These are phyloP conservation scores for Neospora caninum DNA, from an alignment of 169 alveolate genomes.

Conservation along the genomic window DNA sequence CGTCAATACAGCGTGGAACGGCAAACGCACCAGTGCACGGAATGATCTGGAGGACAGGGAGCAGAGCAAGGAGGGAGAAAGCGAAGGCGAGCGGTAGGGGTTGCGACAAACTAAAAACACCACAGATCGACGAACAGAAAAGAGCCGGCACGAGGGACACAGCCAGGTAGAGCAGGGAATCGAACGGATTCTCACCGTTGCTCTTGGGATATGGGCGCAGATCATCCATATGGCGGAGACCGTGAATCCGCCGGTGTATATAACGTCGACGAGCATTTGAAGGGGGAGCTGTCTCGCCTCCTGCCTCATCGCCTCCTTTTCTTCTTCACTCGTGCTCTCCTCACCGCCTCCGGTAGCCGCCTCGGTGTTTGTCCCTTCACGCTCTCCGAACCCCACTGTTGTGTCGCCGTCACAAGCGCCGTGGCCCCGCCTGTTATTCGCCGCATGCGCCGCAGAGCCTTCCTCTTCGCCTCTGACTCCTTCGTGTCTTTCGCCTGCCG, in stretches of 20 bases:
- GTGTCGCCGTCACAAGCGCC: background rate
- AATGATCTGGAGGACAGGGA: too few species aligned
- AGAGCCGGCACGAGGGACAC: too few species aligned
- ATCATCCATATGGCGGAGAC: background rate
- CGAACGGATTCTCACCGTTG: background rate
- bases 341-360: background rate
- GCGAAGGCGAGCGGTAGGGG: too few species aligned
- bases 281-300: background rate
- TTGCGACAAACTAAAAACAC: too few species aligned
- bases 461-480: background rate
- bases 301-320: background rate
- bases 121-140: too few species aligned
- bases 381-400: background rate
- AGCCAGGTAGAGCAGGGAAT: too few species aligned
- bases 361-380: background rate
- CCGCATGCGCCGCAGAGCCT: background rate
- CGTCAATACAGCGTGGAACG: too few species aligned
- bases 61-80: too few species aligned
- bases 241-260: background rate
- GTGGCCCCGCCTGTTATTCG: background rate
- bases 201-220: background rate
- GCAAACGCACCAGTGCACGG: too few species aligned
- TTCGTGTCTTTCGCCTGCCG: background rate
- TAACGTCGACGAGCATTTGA: background rate
- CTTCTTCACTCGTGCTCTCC: background rate